Evolutionary conservation across 2,329 filamentous ascomycete genomes (phyloP).

Genomic region (Bipolaris victoriae): DNA sequence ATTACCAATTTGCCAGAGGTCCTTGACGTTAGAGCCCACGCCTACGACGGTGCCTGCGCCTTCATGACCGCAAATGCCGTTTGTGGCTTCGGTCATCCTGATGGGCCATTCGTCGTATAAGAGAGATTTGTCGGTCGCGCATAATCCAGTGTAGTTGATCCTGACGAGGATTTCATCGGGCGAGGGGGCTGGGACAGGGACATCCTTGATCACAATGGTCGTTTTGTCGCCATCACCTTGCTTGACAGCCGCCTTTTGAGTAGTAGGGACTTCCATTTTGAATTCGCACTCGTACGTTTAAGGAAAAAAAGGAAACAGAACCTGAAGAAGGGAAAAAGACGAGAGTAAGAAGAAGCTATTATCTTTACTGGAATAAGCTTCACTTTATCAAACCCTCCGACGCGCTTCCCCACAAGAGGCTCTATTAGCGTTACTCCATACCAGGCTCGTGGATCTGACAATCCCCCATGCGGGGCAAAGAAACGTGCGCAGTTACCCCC

Average conservation of each 20-base stretch:
- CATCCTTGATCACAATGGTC: slow-evolving; percentile 34
- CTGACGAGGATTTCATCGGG: slow-evolving; percentile 62
- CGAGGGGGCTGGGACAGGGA: slow-evolving; percentile 47
- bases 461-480: background rate
- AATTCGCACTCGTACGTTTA: background rate
- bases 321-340: too few species aligned
- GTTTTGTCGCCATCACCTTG: slow-evolving; percentile 33
- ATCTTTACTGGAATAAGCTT: too few species aligned
- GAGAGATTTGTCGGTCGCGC: slow-evolving; percentile 58
- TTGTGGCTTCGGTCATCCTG: slow-evolving; percentile 29
- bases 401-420: background rate
- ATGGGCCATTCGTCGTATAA: slow-evolving; percentile 47
- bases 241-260: slow-evolving; percentile 47
- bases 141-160: slow-evolving; percentile 63
- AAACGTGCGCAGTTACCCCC: background rate
- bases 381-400: background rate
- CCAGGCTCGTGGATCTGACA: background rate
- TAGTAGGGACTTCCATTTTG: slow-evolving; percentile 39
- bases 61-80: slow-evolving; percentile 71
- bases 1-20: slow-evolving; percentile 61
- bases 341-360: too few species aligned
- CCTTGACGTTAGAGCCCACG: slow-evolving; percentile 72
- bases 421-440: background rate
- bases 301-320: too few species aligned
- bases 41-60: slow-evolving; percentile 79